Base-by-base conservation (phyloP, 108 stramenopile species). In the Cylindrotheca fusiformis region DNA sequence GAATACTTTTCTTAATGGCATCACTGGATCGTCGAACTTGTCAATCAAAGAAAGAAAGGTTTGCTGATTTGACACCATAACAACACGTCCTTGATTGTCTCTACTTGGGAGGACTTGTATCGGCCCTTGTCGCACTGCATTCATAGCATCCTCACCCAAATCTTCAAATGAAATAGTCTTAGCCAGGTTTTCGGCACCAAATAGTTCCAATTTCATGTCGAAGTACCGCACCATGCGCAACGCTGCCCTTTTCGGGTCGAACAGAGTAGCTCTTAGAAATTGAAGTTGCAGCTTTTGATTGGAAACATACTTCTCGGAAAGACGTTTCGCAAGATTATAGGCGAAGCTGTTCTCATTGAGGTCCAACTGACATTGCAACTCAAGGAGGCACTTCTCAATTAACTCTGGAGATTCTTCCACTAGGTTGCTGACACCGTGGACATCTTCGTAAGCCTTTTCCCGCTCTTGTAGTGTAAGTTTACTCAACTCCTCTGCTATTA, bases 391-490 rank as follows among this genome's bases (percentile, higher is more conserved):
- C 4, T 3, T 4, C 18, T 26, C 18, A 10, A 65, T 29, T n/a
- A 25, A 45, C 10, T 27, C 53, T 3, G 32, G 32, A 30, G 55
- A 41, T 53, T 50, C 48, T 18, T 68, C 23, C 20, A 20, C 20
- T 2, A 52, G 2, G 20, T 49, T 31, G 10, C 29, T 29, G 2
- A 68, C 19, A 32, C 67, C 67, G 24, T 68, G 57, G 6, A 68
- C 30, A 29, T n/a, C n/a, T n/a, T n/a, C n/a, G n/a, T n/a, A n/a
- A n/a, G n/a, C n/a, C n/a, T n/a, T n/a, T n/a, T n/a, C 58, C 21
- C 57, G 67, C 24, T 68, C 67, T 18, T 50, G 29, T 10, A 68
- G 33, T 2, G 57, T 24, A 31, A 68, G 32, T 45, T 58, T 48
- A 23, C 51, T 58, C 0, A 68, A 41, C 32, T 58, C 67, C 12